phyloP scores from a whole-genome alignment of 805 yeast genomes.

The Candida loeiensis region DNA sequence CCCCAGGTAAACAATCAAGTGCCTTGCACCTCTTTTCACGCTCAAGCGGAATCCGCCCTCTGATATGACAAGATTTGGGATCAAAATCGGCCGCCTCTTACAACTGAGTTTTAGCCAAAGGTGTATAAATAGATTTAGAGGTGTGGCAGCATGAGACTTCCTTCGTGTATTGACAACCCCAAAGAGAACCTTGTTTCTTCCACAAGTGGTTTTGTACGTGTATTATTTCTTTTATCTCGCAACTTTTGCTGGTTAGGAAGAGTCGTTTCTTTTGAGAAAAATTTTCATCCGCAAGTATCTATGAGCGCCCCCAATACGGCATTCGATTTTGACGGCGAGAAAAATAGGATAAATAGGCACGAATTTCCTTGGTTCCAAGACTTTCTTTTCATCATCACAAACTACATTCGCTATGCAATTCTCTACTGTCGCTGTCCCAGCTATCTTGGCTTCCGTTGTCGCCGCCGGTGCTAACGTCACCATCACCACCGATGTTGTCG shows the following conservation, averaged over 20 bases:
- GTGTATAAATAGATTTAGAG: background rate
- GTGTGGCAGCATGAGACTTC: background rate
- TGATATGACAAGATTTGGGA: no score
- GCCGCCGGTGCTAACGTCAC: conserved; percentile 46
- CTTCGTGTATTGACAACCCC: background rate
- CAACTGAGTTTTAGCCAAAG: no score
- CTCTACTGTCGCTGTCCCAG: conserved; percentile 31
- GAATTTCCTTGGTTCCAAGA: background rate
- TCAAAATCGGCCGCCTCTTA: no score
- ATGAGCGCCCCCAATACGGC: conserved; percentile 2
- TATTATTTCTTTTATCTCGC: background rate
- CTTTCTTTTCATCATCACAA: conserved; percentile 4
- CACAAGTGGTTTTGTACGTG: background rate
- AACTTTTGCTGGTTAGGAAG: background rate
- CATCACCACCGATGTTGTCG: conserved; percentile 52
- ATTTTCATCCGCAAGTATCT: conserved; percentile 1
- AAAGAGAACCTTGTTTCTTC: background rate
- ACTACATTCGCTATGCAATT: conserved; percentile 29
- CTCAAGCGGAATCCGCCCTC: no score
- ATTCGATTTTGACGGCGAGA: background rate
- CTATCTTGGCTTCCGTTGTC: conserved; percentile 43
- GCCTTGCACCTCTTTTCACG: no score
- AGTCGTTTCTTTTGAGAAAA: conserved; percentile 1
- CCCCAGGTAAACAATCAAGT: no score
- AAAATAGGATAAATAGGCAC: conserved; percentile 5